These are phyloP conservation scores for Penicillium sp. DNA, from an alignment of 2,329 filamentous ascomycete genomes.

Conservation along the genomic window DNA sequence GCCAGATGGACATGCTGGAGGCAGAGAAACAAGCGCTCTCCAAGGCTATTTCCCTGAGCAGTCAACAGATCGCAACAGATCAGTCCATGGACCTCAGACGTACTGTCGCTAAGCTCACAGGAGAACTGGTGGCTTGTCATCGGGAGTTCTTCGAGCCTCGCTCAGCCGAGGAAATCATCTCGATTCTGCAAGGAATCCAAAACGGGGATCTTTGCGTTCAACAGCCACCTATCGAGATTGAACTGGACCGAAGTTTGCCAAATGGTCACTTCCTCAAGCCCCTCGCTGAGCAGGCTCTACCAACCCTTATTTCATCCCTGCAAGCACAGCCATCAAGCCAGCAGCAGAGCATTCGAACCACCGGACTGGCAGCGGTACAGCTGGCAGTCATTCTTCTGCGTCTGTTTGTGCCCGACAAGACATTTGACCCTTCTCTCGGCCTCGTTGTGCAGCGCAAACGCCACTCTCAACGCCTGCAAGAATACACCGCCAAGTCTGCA, in stretches of 20 bases:
- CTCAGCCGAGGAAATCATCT: conserved; percentile 20
- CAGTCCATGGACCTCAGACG: conserved; percentile 44
- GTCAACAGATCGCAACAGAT: conserved; percentile 44
- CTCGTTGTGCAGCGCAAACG: conserved; percentile 55
- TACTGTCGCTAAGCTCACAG: conserved; percentile 36
- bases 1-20: conserved; percentile 56
- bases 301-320: conserved; percentile 24
- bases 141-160: conserved; percentile 27
- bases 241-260: conserved; percentile 18
- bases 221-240: conserved; percentile 10
- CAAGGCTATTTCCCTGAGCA: conserved; percentile 46
- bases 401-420: conserved; percentile 75
- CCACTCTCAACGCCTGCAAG: conserved; percentile 48
- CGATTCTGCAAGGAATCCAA: conserved; percentile 21
- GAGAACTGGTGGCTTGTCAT: conserved; percentile 31
- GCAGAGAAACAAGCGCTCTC: conserved; percentile 56
- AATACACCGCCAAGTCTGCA: conserved; percentile 50
- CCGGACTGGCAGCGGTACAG: conserved; percentile 62
- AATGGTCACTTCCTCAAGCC: conserved; percentile 31
- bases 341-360: conserved; percentile 25
- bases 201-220: conserved; percentile 14
- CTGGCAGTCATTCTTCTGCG: conserved; percentile 65
- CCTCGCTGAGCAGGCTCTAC: conserved; percentile 25
- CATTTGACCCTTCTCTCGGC: conserved; percentile 67
- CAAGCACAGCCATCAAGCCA: conserved; percentile 8